Evolutionary conservation across 805 yeast genomes (phyloP), one percentile per base, ranked within the genome.

Genomic region (Clavispora phyllophila): DNA sequence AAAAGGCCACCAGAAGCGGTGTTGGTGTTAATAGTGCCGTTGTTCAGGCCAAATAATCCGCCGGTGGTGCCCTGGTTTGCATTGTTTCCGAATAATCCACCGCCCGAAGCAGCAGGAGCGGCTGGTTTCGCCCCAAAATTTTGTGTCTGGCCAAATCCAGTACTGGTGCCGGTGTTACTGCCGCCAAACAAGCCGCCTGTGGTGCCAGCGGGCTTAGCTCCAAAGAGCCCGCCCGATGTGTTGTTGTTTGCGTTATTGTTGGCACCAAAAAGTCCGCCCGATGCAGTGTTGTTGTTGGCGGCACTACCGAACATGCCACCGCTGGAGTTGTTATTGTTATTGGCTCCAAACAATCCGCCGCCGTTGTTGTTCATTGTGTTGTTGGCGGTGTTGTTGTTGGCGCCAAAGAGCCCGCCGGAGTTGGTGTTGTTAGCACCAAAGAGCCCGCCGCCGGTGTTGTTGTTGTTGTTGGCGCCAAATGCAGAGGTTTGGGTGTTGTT

Each of bases 331-430:
- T 45, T 36, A 13, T 33, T 36, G 25, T 46, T 47, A 35, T 45
- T 47, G 29, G 36, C 36, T 25, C 53, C 53, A 28, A 49, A 49
- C 14, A 46, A 42, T 3, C 48, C 47, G 22, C 39, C 41, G 10
- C 38, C 15, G 39, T 41, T 44, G 40, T 41, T 47, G 37, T 37
- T 44, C 12, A 47, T 28, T 22, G 19, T 51, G 43, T 52, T 59
- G 42, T 49, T 56, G 37, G 18, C 32, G 24, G 22, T 50, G 43
- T 51, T 58, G 42, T 49, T 48, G n/a, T 26, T 34, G 34, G 62
- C 53, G 6, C 25, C 81, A 78, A 61, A 76, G 75, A 23, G 69
- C 60, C n/a, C 66, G 58, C 48, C 48, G 13, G 27, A 13, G n/a
- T 61, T 51, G 60, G 15, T 15, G 37, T 56, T 39, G 25, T 55